Evolutionary conservation across 2,329 filamentous ascomycete species (phyloP), one percentile per base, ranked within the genome.

Genomic region (Penicillium sp.): DNA sequence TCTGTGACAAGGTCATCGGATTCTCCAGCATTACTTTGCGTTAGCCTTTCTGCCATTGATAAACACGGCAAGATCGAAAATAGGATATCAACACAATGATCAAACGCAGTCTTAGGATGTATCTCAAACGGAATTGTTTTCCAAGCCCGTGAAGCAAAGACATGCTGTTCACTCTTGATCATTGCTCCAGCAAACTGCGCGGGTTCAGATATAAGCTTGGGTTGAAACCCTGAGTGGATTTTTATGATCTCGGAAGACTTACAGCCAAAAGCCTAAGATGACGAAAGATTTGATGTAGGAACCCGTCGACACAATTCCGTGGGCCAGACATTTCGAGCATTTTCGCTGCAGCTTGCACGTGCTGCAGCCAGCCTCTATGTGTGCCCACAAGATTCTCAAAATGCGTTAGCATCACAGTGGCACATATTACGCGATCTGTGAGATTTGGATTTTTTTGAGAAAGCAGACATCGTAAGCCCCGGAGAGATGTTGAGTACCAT

Each of bases 381-480:
- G 53, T 55, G 21, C 45, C 45, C 3, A 49, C 53, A 14, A 48
- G 11, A 13, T 18, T 48, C 27, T 55, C 53, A 31, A 48, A 55
- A 10, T 55, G 53, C 7, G 49, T 40, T n/a, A 55, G 48, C 53
- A 55, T 55, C 14, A 55, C 53, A 36, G 29, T 45, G 13, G 53
- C 50, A 29, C 48, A 55, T 18, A 53, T 48, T 2, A 52, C 14
- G 31, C 48, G 48, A 4, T 34, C 53, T 3, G 45, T 45, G 14
- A 48, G 45, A 2, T 9, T 32, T 1, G 34, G 24, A 24, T 18
- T 7, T 8, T 40, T n/a, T 24, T 39, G 48, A n/a, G 34, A 45
- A 11, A 55, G 27, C 9, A 52, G 34, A 22, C 11, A 9, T 36
- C 47, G 53, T 14, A 55, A 29, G 11, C 45, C 49, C 2, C 38